Percentiles rank a stretch among this genome's conserved stretches.
phyloP scores from a whole-genome alignment of 164 flowering plant genomes.

The Nymphaea thermarum region DNA sequence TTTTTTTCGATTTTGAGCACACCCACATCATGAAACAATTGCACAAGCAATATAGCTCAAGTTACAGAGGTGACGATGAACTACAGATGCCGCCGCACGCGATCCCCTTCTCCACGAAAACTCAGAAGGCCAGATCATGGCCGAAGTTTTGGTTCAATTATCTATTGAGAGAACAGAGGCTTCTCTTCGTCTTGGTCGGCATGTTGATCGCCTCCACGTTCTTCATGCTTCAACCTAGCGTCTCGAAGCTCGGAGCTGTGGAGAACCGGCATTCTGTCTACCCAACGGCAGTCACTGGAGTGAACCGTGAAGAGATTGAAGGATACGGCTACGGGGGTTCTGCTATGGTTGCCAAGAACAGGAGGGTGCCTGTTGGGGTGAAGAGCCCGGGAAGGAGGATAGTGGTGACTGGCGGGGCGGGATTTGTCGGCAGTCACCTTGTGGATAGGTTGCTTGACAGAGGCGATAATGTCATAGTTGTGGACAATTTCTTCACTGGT shows the following conservation, averaged over 20 bases:
- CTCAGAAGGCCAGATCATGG: slow-evolving; percentile 47
- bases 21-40: slow-evolving; percentile 48
- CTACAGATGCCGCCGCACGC: slow-evolving; percentile 12
- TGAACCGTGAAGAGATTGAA: slow-evolving; percentile 5
- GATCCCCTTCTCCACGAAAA: slow-evolving; percentile 41
- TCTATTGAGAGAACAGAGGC: slow-evolving; percentile 68
- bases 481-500: slow-evolving; percentile 95
- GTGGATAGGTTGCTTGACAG: slow-evolving; percentile 75
- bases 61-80: slow-evolving; percentile 39
- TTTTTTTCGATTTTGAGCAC: not conserved
- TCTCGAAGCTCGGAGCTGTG: slow-evolving; percentile 25
- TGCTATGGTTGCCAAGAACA: not conserved
- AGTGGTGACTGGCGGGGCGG: slow-evolving; percentile 95
- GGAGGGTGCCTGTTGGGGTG: slow-evolving; percentile 57
- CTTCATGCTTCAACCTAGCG: slow-evolving; percentile 67
- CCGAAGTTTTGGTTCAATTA: slow-evolving; percentile 61
- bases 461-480: slow-evolving; percentile 82
- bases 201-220: slow-evolving; percentile 73
- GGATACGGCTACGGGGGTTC: not conserved
- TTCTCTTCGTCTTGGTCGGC: slow-evolving; percentile 76
- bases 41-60: slow-evolving; percentile 50
- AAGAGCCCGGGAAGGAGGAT: slow-evolving; percentile 42
- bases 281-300: slow-evolving; percentile 2
- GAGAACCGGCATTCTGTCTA: slow-evolving; percentile 14
- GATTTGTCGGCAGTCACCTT: slow-evolving; percentile 93